These are phyloP conservation scores for Emericellopsis cladophorae DNA, from an alignment of 2,329 filamentous ascomycete species.

Conservation along the genomic window DNA sequence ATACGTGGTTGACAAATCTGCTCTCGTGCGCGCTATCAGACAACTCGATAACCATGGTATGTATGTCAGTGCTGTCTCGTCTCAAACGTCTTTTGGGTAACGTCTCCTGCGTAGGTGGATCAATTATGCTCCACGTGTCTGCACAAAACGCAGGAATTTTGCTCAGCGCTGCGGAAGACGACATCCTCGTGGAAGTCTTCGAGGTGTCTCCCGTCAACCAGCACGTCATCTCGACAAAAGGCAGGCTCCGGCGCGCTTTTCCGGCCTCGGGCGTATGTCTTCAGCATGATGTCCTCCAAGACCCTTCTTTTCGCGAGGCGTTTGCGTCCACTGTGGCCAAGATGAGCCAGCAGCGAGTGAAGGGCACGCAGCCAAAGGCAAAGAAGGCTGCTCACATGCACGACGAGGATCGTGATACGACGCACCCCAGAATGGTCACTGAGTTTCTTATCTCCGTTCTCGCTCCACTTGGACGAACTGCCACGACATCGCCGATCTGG, in stretches of 20 bases:
- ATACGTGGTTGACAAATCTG: too few species aligned
- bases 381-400: conserved; percentile 21
- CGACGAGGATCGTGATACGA: conserved; percentile 32
- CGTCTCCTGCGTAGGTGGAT: neutral
- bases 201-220: conserved; percentile 17
- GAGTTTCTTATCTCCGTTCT: conserved; percentile 29
- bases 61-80: too few species aligned
- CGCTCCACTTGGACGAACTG: conserved; percentile 18
- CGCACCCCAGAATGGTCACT: conserved; percentile 34
- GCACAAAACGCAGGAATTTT: conserved; percentile 22
- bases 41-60: too few species aligned
- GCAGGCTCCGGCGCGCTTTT: conserved; percentile 16
- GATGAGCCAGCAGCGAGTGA: conserved; percentile 12
- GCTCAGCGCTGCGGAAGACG: conserved; percentile 7
- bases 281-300: too few species aligned
- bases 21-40: too few species aligned
- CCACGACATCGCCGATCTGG: conserved; percentile 16
- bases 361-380: conserved; percentile 8
- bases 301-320: too few species aligned
- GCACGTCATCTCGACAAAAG: conserved; percentile 11
- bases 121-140: conserved; percentile 7
- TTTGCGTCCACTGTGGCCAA: conserved; percentile 6
- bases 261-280: conserved; percentile 5
- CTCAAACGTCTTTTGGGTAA: too few species aligned
- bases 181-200: conserved; percentile 16